Percentiles rank a stretch among this genome's conserved stretches.
phyloP scores from a whole-genome alignment of 2,329 filamentous ascomycete genomes.

The Phialophora expanda region DNA sequence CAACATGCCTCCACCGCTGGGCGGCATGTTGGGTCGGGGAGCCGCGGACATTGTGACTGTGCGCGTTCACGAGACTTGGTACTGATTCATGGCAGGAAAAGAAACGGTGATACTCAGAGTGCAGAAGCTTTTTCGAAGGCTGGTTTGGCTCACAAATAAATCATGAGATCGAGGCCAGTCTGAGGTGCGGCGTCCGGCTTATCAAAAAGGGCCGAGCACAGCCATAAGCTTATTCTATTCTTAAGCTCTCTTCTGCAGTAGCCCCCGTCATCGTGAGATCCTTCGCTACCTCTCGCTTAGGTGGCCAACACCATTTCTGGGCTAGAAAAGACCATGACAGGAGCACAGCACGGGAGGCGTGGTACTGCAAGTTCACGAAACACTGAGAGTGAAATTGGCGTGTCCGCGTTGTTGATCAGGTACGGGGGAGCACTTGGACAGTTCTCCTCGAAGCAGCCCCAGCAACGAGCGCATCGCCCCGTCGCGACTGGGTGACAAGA shows the following conservation, averaged over 20 bases:
- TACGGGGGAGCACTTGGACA: neutral
- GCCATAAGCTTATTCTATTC: slow-evolving; percentile 1
- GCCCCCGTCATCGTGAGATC: neutral
- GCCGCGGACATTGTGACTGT: neutral
- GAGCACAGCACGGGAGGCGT: neutral
- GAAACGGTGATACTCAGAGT: neutral
- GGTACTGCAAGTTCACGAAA: neutral
- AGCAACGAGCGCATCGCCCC: too few relatives aligned
- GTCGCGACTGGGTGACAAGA: too few relatives aligned
- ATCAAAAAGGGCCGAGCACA: neutral
- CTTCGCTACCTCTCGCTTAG: neutral
- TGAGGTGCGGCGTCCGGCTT: neutral
- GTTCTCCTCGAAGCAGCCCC: neutral
- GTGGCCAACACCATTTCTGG: neutral
- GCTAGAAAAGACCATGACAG: neutral
- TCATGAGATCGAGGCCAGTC: neutral
- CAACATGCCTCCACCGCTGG: neutral
- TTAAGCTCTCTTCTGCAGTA: neutral
- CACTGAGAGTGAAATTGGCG: neutral
- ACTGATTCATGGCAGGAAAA: neutral
- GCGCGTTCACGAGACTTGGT: neutral
- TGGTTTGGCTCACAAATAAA: neutral
- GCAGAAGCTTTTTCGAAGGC: neutral
- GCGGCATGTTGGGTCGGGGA: neutral
- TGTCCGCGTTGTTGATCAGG: neutral